These are phyloP conservation scores for Xylaria sp. DNA, from an alignment of 2,329 filamentous ascomycete species.

Conservation along the genomic window DNA sequence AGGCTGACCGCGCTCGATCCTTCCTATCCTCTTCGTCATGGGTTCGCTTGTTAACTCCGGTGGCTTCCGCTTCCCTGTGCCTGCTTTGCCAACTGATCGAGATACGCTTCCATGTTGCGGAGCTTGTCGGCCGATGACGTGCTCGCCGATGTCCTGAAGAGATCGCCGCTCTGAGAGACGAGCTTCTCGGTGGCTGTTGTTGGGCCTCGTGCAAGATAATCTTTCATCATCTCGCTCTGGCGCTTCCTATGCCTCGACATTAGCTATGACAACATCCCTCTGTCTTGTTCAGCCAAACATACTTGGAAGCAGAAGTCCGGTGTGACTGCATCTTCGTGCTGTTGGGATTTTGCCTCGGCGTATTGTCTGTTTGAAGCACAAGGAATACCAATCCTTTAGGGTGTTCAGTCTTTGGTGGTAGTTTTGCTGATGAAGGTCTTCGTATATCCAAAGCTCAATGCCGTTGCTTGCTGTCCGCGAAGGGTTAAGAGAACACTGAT, in stretches of 20 bases:
- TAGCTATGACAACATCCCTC: neutral
- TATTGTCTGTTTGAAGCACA: neutral
- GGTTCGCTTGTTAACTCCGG: neutral
- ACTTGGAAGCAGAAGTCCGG: constrained; percentile 14
- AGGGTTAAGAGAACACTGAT: neutral
- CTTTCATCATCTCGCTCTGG: constrained; percentile 41
- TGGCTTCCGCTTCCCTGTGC: constrained; percentile 20
- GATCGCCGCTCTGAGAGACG: constrained; percentile 12
- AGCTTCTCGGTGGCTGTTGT: constrained; percentile 42
- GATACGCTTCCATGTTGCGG: constrained; percentile 33
- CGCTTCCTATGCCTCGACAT: constrained; percentile 22
- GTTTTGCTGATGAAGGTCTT: neutral
- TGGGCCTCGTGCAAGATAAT: constrained; percentile 41
- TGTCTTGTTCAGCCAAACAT: constrained; percentile 2
- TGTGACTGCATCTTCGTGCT: constrained; percentile 13
- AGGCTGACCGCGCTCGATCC: neutral
- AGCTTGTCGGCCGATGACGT: constrained; percentile 28
- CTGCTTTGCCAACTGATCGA: constrained; percentile 38
- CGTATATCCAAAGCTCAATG: neutral
- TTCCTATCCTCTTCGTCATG: neutral
- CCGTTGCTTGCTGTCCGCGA: neutral
- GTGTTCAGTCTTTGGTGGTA: neutral
- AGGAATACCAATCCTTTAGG: neutral
- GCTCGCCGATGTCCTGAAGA: constrained; percentile 10
- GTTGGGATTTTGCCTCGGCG: neutral